Evolutionary conservation across 1,284 basidiomycete genomes (phyloP), one percentile per base, ranked within the genome.

Genomic region (Puccinia hordei): DNA sequence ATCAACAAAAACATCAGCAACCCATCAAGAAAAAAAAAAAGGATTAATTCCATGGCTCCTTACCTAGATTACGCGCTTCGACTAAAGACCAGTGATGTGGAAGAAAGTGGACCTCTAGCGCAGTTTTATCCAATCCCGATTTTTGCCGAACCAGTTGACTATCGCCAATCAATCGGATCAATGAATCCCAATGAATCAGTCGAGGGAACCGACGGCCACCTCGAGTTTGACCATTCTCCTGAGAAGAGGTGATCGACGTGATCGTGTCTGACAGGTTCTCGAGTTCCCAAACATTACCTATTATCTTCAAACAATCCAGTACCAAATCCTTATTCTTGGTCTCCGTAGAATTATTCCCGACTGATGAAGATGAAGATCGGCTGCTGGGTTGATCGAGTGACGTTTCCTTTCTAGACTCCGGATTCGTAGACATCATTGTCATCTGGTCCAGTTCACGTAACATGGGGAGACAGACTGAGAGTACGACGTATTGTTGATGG

Each of bases 391-490:
- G 71, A 69, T 69, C 44, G 38, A 8, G 10, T 57, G 71, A 73
- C 8, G 4, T 73, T 55, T 22, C 68, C 19, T 15, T 46, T 24
- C 35, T 44, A 13, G 41, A 44, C 8, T 57, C 24, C 55, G 30
- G 8, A 27, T n/a, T 27, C 10, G 8, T 8, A 27, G 55, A 57
- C 55, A 44, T 46, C 35, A 30, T 46, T 19, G 13, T 59, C 19
- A 57, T 30, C 51, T 41, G 12, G 57, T 57, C 55, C 22, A 74
- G n/a, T 35, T 61, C 53, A 15, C 57, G 73, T n/a, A 74, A 30
- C 73, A 74, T 61, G 35, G 73, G 73, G 17, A 74, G 24, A 74
- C 73, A 74, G 30, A 61, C 41, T 27, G 57, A 30, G 10, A 74
- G 55, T 0, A 24, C 8, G 19, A 30, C 1, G n/a, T n/a, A 49